These are phyloP conservation scores for Naganishia cerealis DNA, from an alignment of 1,284 basidiomycete species.

Conservation along the genomic window DNA sequence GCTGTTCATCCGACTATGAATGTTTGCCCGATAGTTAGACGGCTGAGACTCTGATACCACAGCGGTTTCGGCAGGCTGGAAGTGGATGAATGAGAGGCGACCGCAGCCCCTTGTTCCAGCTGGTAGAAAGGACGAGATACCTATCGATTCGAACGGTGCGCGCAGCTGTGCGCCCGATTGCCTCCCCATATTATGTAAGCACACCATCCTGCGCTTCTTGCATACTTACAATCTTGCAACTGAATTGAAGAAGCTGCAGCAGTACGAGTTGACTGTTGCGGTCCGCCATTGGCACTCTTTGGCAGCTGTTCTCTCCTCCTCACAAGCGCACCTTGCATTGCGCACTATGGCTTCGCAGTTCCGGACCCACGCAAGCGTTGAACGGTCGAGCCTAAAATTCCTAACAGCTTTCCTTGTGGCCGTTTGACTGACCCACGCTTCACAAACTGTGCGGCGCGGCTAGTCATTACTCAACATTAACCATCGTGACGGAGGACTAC, in stretches of 20 bases:
- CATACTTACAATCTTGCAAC: not conserved
- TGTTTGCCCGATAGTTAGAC: not conserved
- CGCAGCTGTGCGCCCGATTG: not conserved
- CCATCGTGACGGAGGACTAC: no score
- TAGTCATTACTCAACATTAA: no score
- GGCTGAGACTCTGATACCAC: not conserved
- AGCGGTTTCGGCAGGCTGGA: not conserved
- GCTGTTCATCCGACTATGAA: slow-evolving; percentile 5
- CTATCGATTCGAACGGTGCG: not conserved
- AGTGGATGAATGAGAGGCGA: not conserved
- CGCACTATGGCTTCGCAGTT: no score
- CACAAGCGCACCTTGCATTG: no score
- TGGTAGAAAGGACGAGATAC: slow-evolving; percentile 3
- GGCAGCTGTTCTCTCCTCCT: no score
- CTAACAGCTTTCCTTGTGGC: no score
- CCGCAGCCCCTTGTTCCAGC: not conserved
- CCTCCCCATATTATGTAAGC: not conserved
- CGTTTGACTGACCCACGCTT: no score
- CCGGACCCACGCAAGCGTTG: no score
- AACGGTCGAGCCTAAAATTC: no score
- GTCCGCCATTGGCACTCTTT: not conserved
- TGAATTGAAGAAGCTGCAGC: not conserved
- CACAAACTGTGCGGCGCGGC: no score
- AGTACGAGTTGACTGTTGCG: not conserved
- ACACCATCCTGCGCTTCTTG: not conserved